Evolutionary conservation across 257 asterid species (phyloP).

Genomic region (Scutellaria barbata): DNA sequence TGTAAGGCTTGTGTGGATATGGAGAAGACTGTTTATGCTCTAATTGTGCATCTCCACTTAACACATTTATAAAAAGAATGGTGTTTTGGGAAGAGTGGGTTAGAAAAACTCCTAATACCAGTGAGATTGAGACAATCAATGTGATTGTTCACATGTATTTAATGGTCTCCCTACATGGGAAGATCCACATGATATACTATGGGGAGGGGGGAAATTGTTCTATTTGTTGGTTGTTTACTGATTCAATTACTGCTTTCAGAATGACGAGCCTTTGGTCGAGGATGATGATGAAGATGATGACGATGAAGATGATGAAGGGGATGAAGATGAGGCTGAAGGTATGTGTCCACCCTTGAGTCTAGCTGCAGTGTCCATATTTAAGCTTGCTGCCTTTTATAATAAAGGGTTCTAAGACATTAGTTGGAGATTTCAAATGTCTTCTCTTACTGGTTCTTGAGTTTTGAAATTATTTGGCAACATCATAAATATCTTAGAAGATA

Average conservation of each 20-base stretch:
- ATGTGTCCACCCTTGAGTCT: constrained; percentile 10
- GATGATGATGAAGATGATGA: constrained; percentile 48
- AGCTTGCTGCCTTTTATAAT: neutral
- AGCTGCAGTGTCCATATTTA: neutral
- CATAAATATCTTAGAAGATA: constrained; percentile 8
- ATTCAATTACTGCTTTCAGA: constrained; percentile 35
- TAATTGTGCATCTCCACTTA: neutral
- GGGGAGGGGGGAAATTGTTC: neutral
- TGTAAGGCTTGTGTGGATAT: neutral
- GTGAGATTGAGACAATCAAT: constrained; percentile 7
- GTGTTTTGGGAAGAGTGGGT: neutral
- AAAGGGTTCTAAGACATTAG: neutral
- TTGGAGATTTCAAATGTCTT: neutral
- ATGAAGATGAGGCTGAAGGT: constrained; percentile 56
- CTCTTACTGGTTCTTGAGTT: constrained; percentile 9
- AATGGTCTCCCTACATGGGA: neutral
- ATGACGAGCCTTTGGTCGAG: constrained; percentile 52
- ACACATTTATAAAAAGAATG: neutral
- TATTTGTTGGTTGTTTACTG: neutral
- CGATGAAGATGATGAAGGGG: constrained; percentile 50
- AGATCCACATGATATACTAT: neutral
- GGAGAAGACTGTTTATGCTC: neutral
- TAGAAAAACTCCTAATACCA: neutral
- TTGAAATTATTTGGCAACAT: neutral
- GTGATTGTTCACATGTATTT: neutral